Base-by-base conservation (phyloP, 352 stramenopile genomes). In the Phytophthora fragariae region DNA sequence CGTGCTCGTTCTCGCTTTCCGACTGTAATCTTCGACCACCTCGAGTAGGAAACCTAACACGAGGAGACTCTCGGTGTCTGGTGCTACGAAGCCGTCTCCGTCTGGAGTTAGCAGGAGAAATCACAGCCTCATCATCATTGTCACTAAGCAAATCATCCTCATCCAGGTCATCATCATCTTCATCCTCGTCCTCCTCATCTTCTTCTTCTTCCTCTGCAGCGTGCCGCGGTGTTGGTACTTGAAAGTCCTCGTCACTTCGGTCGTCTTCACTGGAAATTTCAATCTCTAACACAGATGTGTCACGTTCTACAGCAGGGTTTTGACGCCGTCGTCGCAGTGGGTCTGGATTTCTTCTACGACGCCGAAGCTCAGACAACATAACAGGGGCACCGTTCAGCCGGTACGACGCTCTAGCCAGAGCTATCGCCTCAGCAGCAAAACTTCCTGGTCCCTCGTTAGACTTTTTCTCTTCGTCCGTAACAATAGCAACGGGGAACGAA, bases 241-340 rank as follows among this genome's bases (percentile, higher is more conserved):
- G 84, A 62, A 97, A 97, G 52, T 97, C 91, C 62, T 97, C 91
- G 54, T 97, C 91, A 62, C 81, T 92, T 39, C 73, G 85, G 70
- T 97, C 91, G 46, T 96, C 90, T 31, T 97, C 90, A 70, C 90
- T 96, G 7, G 90, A 95, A 54, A 97, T 94, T 54, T 93, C 88
- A 52, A 94, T 75, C 46, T 95, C 89, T 50, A 97, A 46, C 17
- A 97, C 85, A 5, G 90, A 95, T 2, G 86, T 95, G 57, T 97
- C 90, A 14, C 90, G 86, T 29, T 97, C 90, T 55, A 95, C 89
- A 47, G 86, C 62, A n/a, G 79, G 77, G 12, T 72, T 76, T 44
- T 76, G 77, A 59, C 72, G 78, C 6, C 81, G 65, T 39, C 82
- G 80, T 21, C 81, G 68, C 9, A 63, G 53, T 47, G 54, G 60